A percentile compares a stretch with the other conserved stretches of the same genome.
These are phyloP conservation scores for Acanthochlamys bracteata DNA, from an alignment of 106 monocot genomes.

Conservation along the genomic window DNA sequence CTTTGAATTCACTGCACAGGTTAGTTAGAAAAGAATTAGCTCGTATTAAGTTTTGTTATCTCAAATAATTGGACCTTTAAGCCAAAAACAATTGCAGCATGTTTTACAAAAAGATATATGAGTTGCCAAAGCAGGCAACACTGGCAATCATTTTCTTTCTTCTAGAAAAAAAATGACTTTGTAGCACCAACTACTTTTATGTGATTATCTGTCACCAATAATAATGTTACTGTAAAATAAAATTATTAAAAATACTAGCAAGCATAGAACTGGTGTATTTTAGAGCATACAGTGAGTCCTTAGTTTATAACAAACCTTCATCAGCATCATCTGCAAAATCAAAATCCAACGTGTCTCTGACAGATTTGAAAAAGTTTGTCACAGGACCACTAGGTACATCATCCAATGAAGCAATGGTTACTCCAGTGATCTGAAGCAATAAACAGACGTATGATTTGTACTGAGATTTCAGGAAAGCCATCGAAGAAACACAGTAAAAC, in stretches of 20 bases:
- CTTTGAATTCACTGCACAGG: conserved; percentile 31
- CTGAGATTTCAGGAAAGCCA: neutral
- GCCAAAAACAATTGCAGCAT: neutral
- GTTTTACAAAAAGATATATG: neutral
- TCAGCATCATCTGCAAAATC: conserved; percentile 75
- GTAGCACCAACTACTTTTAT: too few species aligned
- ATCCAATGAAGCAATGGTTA: conserved; percentile 76
- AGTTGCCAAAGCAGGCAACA: too few species aligned
- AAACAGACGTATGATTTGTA: neutral
- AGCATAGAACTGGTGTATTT: neutral
- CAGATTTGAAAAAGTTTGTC: conserved; percentile 62
- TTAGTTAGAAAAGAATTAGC: neutral
- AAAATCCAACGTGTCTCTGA: conserved; percentile 85
- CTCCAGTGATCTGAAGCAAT: conserved; percentile 58
- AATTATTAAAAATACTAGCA: neutral
- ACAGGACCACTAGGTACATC: conserved; percentile 76
- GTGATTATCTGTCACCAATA: too few species aligned
- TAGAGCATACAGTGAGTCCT: too few species aligned
- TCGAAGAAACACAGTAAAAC: neutral
- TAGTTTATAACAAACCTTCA: conserved; percentile 78
- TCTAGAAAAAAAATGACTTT: too few species aligned
- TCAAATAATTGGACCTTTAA: too few species aligned
- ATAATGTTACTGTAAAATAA: too few species aligned
- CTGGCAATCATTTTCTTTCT: too few species aligned
- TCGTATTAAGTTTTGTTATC: too few species aligned